Percentiles rank a stretch among this genome's conserved stretches.
phyloP scores from a whole-genome alignment of 345 rosid species.

The Barbarea vulgaris region DNA sequence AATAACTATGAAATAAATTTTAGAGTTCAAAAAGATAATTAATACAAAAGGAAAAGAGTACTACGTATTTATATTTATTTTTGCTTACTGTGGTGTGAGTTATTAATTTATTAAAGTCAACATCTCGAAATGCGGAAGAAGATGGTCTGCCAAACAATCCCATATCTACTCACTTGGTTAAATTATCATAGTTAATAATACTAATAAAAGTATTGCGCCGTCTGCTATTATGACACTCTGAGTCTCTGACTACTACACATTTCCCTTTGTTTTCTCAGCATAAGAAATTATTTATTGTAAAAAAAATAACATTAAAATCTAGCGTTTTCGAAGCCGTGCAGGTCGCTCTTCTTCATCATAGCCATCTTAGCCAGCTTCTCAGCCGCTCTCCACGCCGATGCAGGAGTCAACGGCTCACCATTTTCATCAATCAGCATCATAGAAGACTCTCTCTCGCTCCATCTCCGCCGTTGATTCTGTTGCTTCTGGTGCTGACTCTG shows the following conservation, averaged over 20 bases:
- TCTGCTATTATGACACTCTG: not conserved
- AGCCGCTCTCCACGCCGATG: constrained; percentile 92
- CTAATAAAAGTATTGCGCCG: not conserved
- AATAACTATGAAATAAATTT: too few species aligned
- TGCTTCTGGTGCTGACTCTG: constrained; percentile 33
- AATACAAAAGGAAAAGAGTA: too few species aligned
- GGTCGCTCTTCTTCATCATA: constrained; percentile 79
- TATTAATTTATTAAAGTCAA: too few species aligned
- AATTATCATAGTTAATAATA: not conserved
- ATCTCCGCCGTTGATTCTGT: constrained; percentile 33
- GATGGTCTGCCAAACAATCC: too few species aligned
- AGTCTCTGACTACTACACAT: not conserved
- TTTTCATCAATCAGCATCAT: constrained; percentile 59
- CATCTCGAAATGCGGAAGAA: not conserved
- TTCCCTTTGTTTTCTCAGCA: not conserved
- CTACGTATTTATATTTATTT: too few species aligned
- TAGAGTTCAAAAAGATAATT: too few species aligned
- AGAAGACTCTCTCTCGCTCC: constrained; percentile 35
- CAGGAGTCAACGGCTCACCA: constrained; percentile 83
- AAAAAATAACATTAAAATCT: constrained; percentile 55
- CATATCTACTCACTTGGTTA: not conserved
- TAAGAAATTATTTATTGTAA: not conserved
- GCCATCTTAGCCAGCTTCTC: constrained; percentile 90
- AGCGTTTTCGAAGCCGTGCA: constrained; percentile 97
- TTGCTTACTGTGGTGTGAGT: too few species aligned